Evolutionary conservation across 257 asterid species (phyloP), one percentile per base, ranked within the genome.

Genomic region (Rauvolfia tetraphylla): DNA sequence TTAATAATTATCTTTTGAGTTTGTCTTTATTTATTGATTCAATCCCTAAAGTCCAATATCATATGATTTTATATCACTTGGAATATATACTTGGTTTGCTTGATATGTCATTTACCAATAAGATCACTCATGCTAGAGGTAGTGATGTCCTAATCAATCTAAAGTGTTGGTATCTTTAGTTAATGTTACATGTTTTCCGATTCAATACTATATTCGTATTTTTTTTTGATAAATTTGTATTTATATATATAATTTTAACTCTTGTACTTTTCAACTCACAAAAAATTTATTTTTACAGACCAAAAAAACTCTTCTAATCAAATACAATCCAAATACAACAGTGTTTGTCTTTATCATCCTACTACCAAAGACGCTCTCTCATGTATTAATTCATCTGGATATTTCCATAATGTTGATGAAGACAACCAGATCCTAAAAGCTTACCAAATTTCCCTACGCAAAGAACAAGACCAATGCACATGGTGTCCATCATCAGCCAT

Each of bases 401-500:
- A 66, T 20, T 66, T 36, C 73, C 38, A 42, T 23, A 39, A 18
- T 18, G 67, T 53, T 38, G 67, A 54, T 33, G 20, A 34, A 39
- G 76, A 72, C 51, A n/a, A 34, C 17, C 27, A 0, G 9, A 51
- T 72, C 23, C 75, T 51, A 72, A 49, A 41, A 53, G 10, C 5
- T 33, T 72, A 41, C 13, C 27, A 53, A 46, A 77, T 79, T 66
- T 66, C 27, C 33, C 20, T 27, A 67, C 68, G 39, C 67, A 58
- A 74, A 78, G 75, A 81, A 54, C 68, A 78, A 82, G 82, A 82
- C 77, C 86, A 81, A 77, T 67, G 74, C 91, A 85, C 84, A 88
- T 89, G 90, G 83, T 66, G 79, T 85, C 87, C 83, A 82, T 85
- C 82, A 80, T 81, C 83, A 74, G 82, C 89, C 89, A 87, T 85